These are phyloP conservation scores for Neurospora sp. DNA, from an alignment of 495 filamentous ascomycete genomes.

Conservation along the genomic window DNA sequence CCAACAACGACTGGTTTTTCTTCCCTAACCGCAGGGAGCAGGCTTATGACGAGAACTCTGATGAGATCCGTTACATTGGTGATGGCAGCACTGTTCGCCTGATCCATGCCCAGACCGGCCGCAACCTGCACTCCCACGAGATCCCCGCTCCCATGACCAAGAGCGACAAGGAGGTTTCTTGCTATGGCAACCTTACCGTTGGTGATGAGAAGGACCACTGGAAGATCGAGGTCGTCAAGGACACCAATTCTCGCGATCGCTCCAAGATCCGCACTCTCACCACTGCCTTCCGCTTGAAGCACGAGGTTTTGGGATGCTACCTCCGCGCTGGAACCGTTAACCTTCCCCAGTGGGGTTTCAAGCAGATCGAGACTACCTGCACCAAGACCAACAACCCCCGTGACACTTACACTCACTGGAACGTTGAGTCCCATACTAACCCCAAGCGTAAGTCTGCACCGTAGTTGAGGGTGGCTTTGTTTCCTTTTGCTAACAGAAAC, in stretches of 20 bases:
- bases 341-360: conserved; percentile 98
- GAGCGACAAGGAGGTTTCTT: conserved; percentile 83
- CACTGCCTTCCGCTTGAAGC: conserved; percentile 82
- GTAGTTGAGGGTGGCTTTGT: neutral
- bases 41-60: conserved; percentile 51
- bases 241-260: conserved; percentile 76
- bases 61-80: conserved; percentile 61
- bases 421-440: conserved; percentile 90
- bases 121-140: conserved; percentile 89
- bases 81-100: conserved; percentile 75
- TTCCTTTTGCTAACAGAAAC: conserved; percentile 12
- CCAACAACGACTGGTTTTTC: conserved; percentile 99
- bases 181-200: conserved; percentile 92
- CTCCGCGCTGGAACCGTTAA: conserved; percentile 93
- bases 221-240: conserved; percentile 83
- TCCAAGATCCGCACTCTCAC: conserved; percentile 87
- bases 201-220: conserved; percentile 98
- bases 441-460: conserved; percentile 66
- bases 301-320: conserved; percentile 80
- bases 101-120: conserved; percentile 90
- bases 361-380: conserved; percentile 97
- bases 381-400: conserved; percentile 84
- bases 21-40: conserved; percentile 75
- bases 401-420: conserved; percentile 97
- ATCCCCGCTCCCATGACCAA: conserved; percentile 85